Evolutionary conservation across 306 rosid species (phyloP).

Genomic region (Senna tora): DNA sequence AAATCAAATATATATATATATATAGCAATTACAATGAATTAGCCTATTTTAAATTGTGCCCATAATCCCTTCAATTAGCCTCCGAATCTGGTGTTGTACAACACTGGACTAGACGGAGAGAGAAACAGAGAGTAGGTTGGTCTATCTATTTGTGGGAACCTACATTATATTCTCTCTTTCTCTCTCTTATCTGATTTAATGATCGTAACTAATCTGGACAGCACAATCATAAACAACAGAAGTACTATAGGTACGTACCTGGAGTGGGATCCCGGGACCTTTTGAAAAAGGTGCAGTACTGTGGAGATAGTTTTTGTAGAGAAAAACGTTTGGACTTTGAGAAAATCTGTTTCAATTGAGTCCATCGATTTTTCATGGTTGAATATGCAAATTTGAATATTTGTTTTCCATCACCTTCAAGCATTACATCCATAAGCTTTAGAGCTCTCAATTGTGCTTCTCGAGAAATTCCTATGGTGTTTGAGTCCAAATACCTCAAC

Average conservation of each 20-base stretch:
- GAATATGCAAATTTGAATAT: conserved; percentile 49
- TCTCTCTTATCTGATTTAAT: too few relatives aligned
- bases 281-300: conserved; percentile 42
- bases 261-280: conserved; percentile 47
- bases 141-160: too few relatives aligned
- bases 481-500: conserved; percentile 1
- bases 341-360: conserved; percentile 30
- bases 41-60: too few relatives aligned
- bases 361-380: conserved; percentile 51
- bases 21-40: too few relatives aligned
- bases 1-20: too few relatives aligned
- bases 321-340: conserved; percentile 54
- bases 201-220: too few relatives aligned
- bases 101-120: too few relatives aligned
- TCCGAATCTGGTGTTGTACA: too few relatives aligned
- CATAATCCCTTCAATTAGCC: too few relatives aligned
- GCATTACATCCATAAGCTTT: conserved; percentile 43
- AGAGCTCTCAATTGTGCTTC: conserved; percentile 58
- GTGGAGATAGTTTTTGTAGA: conserved; percentile 44
- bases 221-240: too few relatives aligned
- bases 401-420: conserved; percentile 38
- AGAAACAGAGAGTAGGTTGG: too few relatives aligned
- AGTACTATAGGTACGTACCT: conserved; percentile 40
- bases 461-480: conserved; percentile 46
- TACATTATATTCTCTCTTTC: too few relatives aligned